Evolutionary conservation across 345 rosid genomes (phyloP).

Genomic region (Heritiera fomes): DNA sequence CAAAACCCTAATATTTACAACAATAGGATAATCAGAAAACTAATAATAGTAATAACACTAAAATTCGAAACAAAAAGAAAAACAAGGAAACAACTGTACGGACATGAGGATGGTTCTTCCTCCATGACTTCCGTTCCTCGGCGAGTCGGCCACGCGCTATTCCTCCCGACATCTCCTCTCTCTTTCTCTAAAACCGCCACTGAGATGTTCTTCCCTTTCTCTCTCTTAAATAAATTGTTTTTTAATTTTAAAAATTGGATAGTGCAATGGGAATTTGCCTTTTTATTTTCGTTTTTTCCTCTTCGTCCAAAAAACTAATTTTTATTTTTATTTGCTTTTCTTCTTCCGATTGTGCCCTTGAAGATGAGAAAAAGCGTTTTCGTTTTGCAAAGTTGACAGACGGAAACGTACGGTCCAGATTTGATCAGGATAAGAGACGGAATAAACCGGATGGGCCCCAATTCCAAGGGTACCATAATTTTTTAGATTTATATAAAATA

Average conservation of each 20-base stretch:
- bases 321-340: too few relatives aligned
- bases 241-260: neutral
- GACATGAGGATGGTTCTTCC: slow-evolving; percentile 96
- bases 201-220: neutral
- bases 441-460: neutral
- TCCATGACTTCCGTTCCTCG: slow-evolving; percentile 94
- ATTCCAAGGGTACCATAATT: neutral
- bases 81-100: slow-evolving; percentile 25
- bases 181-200: slow-evolving; percentile 5
- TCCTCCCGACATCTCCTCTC: slow-evolving; percentile 68
- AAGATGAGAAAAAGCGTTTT: too few relatives aligned
- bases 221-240: neutral
- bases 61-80: slow-evolving; percentile 9
- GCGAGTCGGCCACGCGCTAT: slow-evolving; percentile 95
- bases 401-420: slow-evolving; percentile 29
- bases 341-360: slow-evolving; percentile 27
- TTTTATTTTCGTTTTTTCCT: neutral
- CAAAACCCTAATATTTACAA: slow-evolving; percentile 67
- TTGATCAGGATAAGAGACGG: neutral
- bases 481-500: too few relatives aligned
- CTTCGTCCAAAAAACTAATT: neutral
- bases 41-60: neutral
- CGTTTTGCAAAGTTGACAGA: neutral
- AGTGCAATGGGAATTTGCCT: neutral
- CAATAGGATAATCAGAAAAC: slow-evolving; percentile 10